Percentiles rank a stretch among this genome's conserved stretches.
Conservation (phyloP, 495 filamentous ascomycete genomes). For the Sphaerosporella brunnea region DNA sequence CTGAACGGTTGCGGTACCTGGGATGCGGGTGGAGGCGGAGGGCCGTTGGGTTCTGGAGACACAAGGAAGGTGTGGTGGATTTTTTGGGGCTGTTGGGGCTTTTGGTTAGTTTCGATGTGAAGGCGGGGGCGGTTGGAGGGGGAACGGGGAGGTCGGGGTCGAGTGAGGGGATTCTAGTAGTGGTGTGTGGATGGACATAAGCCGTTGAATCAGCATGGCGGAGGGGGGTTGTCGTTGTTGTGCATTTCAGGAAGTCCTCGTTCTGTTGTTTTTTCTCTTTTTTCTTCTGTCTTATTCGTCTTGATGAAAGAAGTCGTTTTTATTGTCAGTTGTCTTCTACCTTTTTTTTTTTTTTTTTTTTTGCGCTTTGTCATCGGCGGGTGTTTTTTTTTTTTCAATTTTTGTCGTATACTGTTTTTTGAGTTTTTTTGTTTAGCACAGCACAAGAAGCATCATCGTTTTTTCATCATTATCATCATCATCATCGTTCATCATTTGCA, state of each 20-base stretch:
- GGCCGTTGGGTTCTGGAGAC: neutral
- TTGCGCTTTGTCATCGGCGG: neutral
- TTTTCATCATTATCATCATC: neutral
- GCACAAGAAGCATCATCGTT: neutral
- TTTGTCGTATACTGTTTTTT: neutral
- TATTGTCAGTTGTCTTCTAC: neutral
- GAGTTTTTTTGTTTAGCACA: neutral
- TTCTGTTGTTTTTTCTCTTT: neutral
- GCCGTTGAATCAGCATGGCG: neutral
- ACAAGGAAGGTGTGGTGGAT: neutral
- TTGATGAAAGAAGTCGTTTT: neutral
- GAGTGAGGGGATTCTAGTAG: neutral
- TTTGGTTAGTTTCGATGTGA: neutral
- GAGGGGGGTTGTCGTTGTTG: neutral
- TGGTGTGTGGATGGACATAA: neutral
- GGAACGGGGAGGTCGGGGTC: neutral
- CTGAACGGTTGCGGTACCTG: neutral
- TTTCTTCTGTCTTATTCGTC: neutral
- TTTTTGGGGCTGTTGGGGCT: neutral
- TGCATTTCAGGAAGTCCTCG: neutral
- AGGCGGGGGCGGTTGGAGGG: neutral
- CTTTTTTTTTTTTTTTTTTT: neutral
- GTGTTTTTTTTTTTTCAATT: neutral
- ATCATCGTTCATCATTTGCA: no score
- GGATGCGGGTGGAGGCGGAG: neutral